These are phyloP conservation scores for Hyphodiscus hymeniophilus DNA, from an alignment of 495 filamentous ascomycete species.

Conservation along the genomic window DNA sequence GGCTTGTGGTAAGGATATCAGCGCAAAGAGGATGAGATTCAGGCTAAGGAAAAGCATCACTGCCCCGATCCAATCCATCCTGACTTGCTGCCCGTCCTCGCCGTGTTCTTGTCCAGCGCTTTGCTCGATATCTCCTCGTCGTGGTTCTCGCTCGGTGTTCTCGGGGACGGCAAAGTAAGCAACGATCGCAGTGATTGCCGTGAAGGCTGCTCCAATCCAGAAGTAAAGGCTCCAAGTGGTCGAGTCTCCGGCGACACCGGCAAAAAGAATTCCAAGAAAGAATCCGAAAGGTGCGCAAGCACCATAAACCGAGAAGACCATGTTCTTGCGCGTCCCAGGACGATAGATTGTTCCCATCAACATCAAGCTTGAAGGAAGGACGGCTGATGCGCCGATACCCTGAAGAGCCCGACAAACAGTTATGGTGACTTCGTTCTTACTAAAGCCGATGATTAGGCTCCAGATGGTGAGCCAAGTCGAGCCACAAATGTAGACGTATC, in stretches of 20 bases:
- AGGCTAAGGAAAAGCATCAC: conserved; percentile 53
- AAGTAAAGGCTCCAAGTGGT: conserved; percentile 69
- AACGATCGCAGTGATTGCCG: conserved; percentile 34
- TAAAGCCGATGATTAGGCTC: conserved; percentile 62
- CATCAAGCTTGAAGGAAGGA: conserved; percentile 67
- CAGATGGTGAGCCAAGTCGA: conserved; percentile 63
- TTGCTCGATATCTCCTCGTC: too few species aligned
- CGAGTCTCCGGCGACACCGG: conserved; percentile 56
- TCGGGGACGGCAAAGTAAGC: conserved; percentile 60
- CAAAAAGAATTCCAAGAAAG: conserved; percentile 58
- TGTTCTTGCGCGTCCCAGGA: conserved; percentile 74
- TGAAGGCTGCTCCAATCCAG: conserved; percentile 50
- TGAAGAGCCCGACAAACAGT: conserved; percentile 65
- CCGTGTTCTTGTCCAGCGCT: too few species aligned
- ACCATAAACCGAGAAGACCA: conserved; percentile 72
- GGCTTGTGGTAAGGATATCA: too few species aligned
- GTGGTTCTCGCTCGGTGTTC: too few species aligned
- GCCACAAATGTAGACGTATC: conserved; percentile 55
- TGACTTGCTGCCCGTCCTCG: conserved; percentile 31
- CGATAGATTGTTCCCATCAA: conserved; percentile 70
- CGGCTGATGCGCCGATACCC: conserved; percentile 68
- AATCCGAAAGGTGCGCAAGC: conserved; percentile 71
- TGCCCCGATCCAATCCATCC: conserved; percentile 51
- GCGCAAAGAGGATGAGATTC: conserved; percentile 61
- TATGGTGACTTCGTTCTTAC: conserved; percentile 57